phyloP scores from a whole-genome alignment of 495 filamentous ascomycete genomes.

The Penicillium bialowiezense region DNA sequence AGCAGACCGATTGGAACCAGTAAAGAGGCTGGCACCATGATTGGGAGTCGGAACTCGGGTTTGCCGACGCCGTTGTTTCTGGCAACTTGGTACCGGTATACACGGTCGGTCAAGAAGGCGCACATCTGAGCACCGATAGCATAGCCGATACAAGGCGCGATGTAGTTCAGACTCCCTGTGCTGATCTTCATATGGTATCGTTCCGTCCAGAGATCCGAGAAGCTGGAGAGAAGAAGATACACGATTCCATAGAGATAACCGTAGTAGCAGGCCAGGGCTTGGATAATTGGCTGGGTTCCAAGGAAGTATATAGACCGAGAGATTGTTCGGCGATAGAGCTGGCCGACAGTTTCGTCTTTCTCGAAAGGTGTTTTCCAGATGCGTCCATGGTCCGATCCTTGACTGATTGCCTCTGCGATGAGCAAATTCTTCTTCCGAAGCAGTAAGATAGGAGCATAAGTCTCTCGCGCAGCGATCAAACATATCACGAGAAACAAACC shows the following conservation, averaged over 20 bases:
- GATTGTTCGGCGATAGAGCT: too few relatives aligned
- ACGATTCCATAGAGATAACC: conserved; percentile 56
- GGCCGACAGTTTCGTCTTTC: neutral
- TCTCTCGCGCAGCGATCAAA: too few relatives aligned
- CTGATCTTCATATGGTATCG: conserved; percentile 45
- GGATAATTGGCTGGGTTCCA: conserved; percentile 35
- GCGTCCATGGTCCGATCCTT: too few relatives aligned
- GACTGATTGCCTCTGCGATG: too few relatives aligned
- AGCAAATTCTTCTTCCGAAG: too few relatives aligned
- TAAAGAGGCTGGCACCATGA: neutral
- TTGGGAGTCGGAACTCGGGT: neutral
- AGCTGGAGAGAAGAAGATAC: conserved; percentile 56
- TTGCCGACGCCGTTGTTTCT: too few relatives aligned
- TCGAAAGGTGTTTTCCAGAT: too few relatives aligned
- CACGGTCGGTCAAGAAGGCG: conserved; percentile 24
- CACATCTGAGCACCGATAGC: conserved; percentile 54
- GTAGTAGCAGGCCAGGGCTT: conserved; percentile 36
- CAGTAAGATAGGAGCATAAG: too few relatives aligned
- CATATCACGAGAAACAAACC: too few relatives aligned
- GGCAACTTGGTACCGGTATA: conserved; percentile 5
- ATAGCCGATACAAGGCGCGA: conserved; percentile 57
- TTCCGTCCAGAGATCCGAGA: conserved; percentile 53
- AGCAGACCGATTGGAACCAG: conserved; percentile 18
- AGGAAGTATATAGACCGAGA: too few relatives aligned
- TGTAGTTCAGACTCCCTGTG: conserved; percentile 54